A percentile compares a stretch with the other conserved stretches of the same genome.
Evolutionary conservation across 768 basidiomycete species (phyloP).

Genomic region (Pisolithus sp.): DNA sequence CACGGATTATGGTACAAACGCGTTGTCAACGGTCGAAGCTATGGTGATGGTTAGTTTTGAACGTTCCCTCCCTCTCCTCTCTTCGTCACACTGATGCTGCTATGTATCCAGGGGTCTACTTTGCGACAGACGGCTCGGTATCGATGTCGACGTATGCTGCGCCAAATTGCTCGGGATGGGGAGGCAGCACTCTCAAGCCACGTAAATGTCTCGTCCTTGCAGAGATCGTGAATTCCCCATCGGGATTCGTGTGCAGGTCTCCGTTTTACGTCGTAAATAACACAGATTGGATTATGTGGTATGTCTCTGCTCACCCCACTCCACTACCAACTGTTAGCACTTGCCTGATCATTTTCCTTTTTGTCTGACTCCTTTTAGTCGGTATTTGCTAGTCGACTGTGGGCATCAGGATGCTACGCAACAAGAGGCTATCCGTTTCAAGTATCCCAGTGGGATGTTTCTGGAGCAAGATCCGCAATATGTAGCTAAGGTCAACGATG

Average conservation of each 20-base stretch:
- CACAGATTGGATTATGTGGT: too few species aligned
- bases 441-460: background rate
- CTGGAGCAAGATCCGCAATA: background rate
- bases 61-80: background rate
- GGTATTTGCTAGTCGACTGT: background rate
- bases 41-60: slow-evolving; percentile 46
- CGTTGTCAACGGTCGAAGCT: slow-evolving; percentile 52
- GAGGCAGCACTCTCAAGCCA: slow-evolving; percentile 43
- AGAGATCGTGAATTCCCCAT: slow-evolving; percentile 59
- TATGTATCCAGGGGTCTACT: slow-evolving; percentile 50
- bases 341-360: too few species aligned
- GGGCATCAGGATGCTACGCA: background rate
- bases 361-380: background rate
- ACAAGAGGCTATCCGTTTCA: background rate
- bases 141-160: slow-evolving; percentile 43
- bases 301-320: background rate
- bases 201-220: slow-evolving; percentile 51
- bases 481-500: slow-evolving; percentile 1
- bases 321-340: background rate
- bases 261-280: too few species aligned
- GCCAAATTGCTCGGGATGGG: slow-evolving; percentile 35
- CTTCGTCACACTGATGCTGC: background rate
- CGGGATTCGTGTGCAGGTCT: slow-evolving; percentile 40
- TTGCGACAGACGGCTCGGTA: slow-evolving; percentile 49
- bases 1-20: slow-evolving; percentile 63